phyloP scores from a whole-genome alignment of 345 rosid species.

The Pugionium dolabratum region DNA sequence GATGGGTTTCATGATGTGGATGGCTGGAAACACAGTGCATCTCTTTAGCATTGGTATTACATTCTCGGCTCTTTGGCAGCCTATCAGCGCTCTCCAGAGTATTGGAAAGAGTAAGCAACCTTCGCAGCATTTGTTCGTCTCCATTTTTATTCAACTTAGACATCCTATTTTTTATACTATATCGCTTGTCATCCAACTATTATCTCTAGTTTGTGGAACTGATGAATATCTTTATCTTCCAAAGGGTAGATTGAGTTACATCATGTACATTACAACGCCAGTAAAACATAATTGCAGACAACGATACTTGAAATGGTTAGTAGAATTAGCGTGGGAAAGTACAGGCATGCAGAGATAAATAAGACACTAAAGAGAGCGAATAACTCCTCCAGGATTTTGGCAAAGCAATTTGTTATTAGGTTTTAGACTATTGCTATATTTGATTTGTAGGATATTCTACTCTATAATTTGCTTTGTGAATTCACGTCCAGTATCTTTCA shows the following conservation, averaged over 20 bases:
- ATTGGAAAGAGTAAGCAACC: constrained; percentile 85
- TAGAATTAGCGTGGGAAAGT: background rate
- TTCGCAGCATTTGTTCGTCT: background rate
- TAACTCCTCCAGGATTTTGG: constrained; percentile 1
- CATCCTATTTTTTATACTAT: background rate
- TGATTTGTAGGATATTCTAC: background rate
- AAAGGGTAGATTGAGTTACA: background rate
- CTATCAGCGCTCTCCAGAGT: constrained; percentile 94
- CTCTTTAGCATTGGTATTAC: constrained; percentile 98
- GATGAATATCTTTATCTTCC: background rate
- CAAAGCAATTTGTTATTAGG: background rate
- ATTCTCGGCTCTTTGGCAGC: constrained; percentile 99
- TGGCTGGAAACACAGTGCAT: constrained; percentile 99
- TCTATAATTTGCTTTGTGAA: background rate
- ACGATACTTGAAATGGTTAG: background rate
- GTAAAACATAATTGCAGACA: background rate
- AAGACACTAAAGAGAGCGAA: background rate
- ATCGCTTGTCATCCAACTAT: constrained; percentile 1
- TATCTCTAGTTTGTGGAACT: background rate
- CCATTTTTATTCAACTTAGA: no score
- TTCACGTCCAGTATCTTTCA: constrained; percentile 3
- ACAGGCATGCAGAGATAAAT: background rate
- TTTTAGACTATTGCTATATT: background rate
- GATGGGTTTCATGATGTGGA: constrained; percentile 99
- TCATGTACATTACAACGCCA: background rate